phyloP scores from a whole-genome alignment of 2,329 filamentous ascomycete genomes.

The Bipolaris oryzae region DNA sequence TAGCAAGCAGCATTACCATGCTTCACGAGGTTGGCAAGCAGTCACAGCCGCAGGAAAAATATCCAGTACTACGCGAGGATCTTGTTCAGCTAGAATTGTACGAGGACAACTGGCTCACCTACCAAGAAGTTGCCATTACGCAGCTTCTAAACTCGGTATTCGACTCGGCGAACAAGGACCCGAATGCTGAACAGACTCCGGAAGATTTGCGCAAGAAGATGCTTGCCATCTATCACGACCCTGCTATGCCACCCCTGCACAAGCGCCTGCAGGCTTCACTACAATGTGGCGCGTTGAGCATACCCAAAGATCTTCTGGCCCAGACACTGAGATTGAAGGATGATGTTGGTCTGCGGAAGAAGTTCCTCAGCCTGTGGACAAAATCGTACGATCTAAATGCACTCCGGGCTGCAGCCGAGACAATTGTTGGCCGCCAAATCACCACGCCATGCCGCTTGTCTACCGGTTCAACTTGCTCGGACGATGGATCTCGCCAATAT shows the following conservation, averaged over 20 bases:
- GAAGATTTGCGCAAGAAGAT: constrained; percentile 55
- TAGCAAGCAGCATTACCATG: constrained; percentile 40
- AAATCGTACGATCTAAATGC: constrained; percentile 61
- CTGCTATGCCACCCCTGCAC: constrained; percentile 58
- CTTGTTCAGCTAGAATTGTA: constrained; percentile 64
- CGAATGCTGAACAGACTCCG: constrained; percentile 36
- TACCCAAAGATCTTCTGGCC: constrained; percentile 59
- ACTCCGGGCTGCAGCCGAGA: constrained; percentile 62
- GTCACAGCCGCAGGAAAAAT: constrained; percentile 46
- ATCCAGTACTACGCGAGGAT: constrained; percentile 61
- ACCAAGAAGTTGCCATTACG: constrained; percentile 66
- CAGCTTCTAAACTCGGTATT: constrained; percentile 66
- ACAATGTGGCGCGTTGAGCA: constrained; percentile 62
- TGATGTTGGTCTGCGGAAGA: constrained; percentile 64
- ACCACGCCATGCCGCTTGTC: constrained; percentile 45
- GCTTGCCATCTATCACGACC: constrained; percentile 60
- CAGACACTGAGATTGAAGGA: constrained; percentile 56
- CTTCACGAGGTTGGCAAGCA: constrained; percentile 43
- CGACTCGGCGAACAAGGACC: constrained; percentile 41
- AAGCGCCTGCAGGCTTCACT: constrained; percentile 65
- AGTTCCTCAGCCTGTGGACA: constrained; percentile 64
- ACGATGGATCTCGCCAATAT: constrained; percentile 42
- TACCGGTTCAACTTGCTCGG: constrained; percentile 43
- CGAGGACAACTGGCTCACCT: constrained; percentile 66
- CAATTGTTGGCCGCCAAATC: constrained; percentile 63